Conservation (phyloP, 495 filamentous ascomycete species). For the Aspergillus hancockii region DNA sequence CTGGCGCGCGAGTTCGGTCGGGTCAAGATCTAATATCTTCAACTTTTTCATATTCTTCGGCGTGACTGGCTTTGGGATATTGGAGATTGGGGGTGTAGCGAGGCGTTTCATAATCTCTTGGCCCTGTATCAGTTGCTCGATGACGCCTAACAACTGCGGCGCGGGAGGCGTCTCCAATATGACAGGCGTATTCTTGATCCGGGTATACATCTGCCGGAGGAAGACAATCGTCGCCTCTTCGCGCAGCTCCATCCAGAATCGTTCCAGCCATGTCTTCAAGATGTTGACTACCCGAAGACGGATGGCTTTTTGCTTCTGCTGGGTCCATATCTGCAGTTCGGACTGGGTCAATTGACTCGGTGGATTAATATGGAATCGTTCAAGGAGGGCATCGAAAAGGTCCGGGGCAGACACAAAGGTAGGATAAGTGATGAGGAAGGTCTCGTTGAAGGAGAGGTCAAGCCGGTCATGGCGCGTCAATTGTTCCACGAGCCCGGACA, state of each 20-base stretch:
- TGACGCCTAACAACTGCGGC: conserved; percentile 66
- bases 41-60: conserved; percentile 96
- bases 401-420: conserved; percentile 84
- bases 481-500: conserved; percentile 85
- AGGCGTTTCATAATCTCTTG: conserved; percentile 75
- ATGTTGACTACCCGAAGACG: conserved; percentile 88
- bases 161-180: conserved; percentile 81
- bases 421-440: conserved; percentile 86
- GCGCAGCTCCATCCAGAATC: conserved; percentile 86
- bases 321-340: conserved; percentile 74
- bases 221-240: conserved; percentile 71
- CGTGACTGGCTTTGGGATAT: conserved; percentile 78
- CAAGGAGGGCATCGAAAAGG: conserved; percentile 79
- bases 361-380: conserved; percentile 79
- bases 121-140: conserved; percentile 78
- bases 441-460: conserved; percentile 85
- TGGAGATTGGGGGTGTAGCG: conserved; percentile 68
- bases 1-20: conserved; percentile 86
- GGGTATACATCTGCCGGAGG: conserved; percentile 72
- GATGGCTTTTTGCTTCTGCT: conserved; percentile 82
- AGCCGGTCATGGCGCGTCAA: conserved; percentile 87
- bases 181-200: conserved; percentile 76
- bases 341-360: conserved; percentile 62
- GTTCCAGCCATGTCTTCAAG: conserved; percentile 90
- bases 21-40: conserved; percentile 91